A percentile compares a stretch with the other conserved stretches of the same genome.
These are phyloP conservation scores for Mortierella sp. DNA, from an alignment of 371 early-diverging fungal species.

Conservation along the genomic window DNA sequence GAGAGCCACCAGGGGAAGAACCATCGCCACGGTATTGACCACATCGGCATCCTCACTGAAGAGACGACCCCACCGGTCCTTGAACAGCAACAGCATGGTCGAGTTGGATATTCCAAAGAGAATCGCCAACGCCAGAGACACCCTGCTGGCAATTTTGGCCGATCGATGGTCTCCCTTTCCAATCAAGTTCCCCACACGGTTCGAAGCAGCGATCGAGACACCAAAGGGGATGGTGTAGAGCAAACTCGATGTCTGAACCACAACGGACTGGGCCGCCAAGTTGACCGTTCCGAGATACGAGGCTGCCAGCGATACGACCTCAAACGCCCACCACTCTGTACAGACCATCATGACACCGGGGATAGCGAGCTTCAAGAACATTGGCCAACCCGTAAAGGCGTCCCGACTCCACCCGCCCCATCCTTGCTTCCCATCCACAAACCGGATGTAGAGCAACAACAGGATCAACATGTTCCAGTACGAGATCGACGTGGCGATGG, in stretches of 20 bases:
- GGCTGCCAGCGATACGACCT: constrained; percentile 83
- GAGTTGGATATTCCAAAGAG: constrained; percentile 51
- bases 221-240: constrained; percentile 82
- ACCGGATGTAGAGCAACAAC: constrained; percentile 73
- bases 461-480: constrained; percentile 78
- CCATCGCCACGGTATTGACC: constrained; percentile 71
- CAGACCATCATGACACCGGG: constrained; percentile 81
- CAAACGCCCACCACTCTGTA: constrained; percentile 83
- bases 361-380: constrained; percentile 78
- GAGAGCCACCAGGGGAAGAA: constrained; percentile 83
- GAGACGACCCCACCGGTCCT: constrained; percentile 67
- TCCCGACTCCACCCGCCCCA: constrained; percentile 92
- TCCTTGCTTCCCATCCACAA: constrained; percentile 74
- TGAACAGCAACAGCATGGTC: constrained; percentile 50
- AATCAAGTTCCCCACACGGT: constrained; percentile 84
- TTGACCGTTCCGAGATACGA: constrained; percentile 80
- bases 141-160: constrained; percentile 46
- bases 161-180: constrained; percentile 61
- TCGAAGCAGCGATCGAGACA: constrained; percentile 80
- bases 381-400: constrained; percentile 72
- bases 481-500: constrained; percentile 82
- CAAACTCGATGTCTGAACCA: constrained; percentile 79
- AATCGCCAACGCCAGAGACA: constrained; percentile 47
- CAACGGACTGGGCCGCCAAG: constrained; percentile 90
- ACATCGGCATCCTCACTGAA: constrained; percentile 81